phyloP scores from a whole-genome alignment of 1,284 basidiomycete species.

The Xerocomus nothofagi region DNA sequence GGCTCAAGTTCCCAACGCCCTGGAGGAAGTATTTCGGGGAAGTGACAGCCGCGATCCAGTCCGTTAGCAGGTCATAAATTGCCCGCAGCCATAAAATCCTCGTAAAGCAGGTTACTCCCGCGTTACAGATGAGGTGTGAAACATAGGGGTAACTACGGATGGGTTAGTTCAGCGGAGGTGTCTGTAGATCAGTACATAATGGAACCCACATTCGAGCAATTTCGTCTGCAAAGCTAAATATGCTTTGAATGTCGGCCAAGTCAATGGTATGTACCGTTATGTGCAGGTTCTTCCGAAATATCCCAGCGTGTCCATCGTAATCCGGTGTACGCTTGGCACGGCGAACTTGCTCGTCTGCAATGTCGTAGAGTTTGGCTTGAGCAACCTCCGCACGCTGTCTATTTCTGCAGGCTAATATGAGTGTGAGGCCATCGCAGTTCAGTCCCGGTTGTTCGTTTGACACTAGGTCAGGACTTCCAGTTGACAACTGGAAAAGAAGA shows the following conservation, averaged over 20 bases:
- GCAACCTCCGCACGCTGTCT: slow-evolving; percentile 64
- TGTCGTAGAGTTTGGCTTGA: slow-evolving; percentile 48
- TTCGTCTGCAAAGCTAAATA: slow-evolving; percentile 63
- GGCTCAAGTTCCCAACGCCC: slow-evolving; percentile 56
- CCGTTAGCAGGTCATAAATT: slow-evolving; percentile 51
- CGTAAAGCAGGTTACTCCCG: slow-evolving; percentile 70
- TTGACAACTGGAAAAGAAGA: slow-evolving; percentile 69
- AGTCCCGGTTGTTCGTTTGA: slow-evolving; percentile 14
- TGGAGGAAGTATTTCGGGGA: slow-evolving; percentile 66
- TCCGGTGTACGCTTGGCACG: slow-evolving; percentile 34
- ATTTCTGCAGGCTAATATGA: slow-evolving; percentile 84
- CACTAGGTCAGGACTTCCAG: slow-evolving; percentile 38
- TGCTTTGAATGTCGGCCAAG: slow-evolving; percentile 60
- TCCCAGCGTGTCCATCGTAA: slow-evolving; percentile 51
- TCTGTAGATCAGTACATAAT: neutral
- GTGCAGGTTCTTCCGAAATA: slow-evolving; percentile 60
- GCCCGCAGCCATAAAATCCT: slow-evolving; percentile 55
- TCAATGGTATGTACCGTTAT: slow-evolving; percentile 69
- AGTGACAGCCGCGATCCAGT: slow-evolving; percentile 53
- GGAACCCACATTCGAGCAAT: slow-evolving; percentile 54
- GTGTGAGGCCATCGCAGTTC: slow-evolving; percentile 58
- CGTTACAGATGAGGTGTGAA: slow-evolving; percentile 82
- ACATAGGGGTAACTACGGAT: slow-evolving; percentile 74
- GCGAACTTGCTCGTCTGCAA: slow-evolving; percentile 56
- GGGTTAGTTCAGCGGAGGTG: slow-evolving; percentile 2